phyloP scores from a whole-genome alignment of 192 early-diverging fungal genomes.

The Coemansia sp. region DNA sequence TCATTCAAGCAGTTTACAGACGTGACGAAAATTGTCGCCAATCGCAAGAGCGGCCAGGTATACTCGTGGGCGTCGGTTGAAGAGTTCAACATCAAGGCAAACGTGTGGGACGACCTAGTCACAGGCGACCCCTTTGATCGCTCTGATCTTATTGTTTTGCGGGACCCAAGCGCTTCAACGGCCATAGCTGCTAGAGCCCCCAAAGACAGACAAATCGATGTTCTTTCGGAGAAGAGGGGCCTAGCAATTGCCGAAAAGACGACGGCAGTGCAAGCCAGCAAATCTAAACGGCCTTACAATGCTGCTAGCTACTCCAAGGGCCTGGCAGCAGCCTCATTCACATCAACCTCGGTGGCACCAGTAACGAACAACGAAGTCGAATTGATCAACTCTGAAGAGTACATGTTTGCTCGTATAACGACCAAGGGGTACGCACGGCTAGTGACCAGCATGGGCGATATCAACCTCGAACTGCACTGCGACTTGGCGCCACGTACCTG shows the following conservation, averaged over 20 bases:
- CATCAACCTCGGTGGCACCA: conserved; percentile 76
- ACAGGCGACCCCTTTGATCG: conserved; percentile 83
- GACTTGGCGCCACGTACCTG: conserved; percentile 76
- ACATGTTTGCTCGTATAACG: conserved; percentile 83
- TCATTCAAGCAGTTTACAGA: conserved; percentile 86
- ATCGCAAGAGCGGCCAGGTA: conserved; percentile 83
- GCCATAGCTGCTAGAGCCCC: conserved; percentile 5
- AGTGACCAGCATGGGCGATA: conserved; percentile 64
- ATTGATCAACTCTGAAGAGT: conserved; percentile 77
- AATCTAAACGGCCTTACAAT: conserved; percentile 62
- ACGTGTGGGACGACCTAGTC: conserved; percentile 83
- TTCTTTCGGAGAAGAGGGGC: not conserved
- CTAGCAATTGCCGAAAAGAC: conserved; percentile 1
- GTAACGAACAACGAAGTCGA: conserved; percentile 69
- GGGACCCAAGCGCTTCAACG: conserved; percentile 52
- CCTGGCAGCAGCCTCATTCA: conserved; percentile 73
- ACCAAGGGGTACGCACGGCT: conserved; percentile 75
- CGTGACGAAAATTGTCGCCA: conserved; percentile 81
- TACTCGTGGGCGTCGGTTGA: conserved; percentile 84
- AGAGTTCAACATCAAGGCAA: conserved; percentile 79
- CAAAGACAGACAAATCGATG: not conserved
- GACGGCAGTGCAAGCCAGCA: conserved; percentile 23
- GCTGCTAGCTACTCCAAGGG: conserved; percentile 83
- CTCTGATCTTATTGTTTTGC: conserved; percentile 86
- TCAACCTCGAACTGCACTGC: conserved; percentile 36